Evolutionary conservation across 148 eudicot genomes (phyloP), one percentile per base, ranked within the genome.

Genomic region (Rhododendron simsii): DNA sequence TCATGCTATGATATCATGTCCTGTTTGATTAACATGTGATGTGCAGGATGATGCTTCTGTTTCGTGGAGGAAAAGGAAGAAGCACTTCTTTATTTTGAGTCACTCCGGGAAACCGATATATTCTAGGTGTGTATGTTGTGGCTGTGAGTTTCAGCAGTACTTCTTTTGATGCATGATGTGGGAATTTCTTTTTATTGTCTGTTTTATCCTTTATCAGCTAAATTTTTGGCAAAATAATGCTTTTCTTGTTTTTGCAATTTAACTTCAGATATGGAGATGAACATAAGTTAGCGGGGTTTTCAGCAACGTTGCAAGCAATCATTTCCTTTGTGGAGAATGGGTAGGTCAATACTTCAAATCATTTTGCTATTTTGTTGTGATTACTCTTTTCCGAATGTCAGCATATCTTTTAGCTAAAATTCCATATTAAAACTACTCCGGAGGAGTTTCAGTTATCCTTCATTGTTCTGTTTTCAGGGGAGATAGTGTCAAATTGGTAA

Each of bases 281-380:
- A 81, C 98, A 97, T 84, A 94, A 91, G 92, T 93, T 97, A 81
- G 98, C 99, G 78, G 99, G 98, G 30, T 97, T 97, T 92, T 94
- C 99, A 7, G 99, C 99, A 7, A 97, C 99, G 63, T 89, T 97
- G 92, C 98, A 95, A 89, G 99, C 99, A 81, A 97, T 97, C 65
- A 93, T 97, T 88, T 97, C 99, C 78, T 95, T 97, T 85, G 98
- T 97, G 78, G 99, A 97, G 87, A 92, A 97, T 85, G 99, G 99
- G 99, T 97, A 85, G 78, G 87, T 84, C 83, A 18, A 81, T 83
- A 45, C 57, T 78, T 28, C 53, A 63, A 51, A 77, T 83, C 61
- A 11, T 78, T 86, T 57, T 75, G 33, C 83, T 28, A 53, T 85
- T 51, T 28, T 75, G 23, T 78, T 39, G 2, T 45, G 50, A 26